Percentiles rank a stretch among this genome's conserved stretches.
Evolutionary conservation across 768 basidiomycete genomes (phyloP).

Genomic region (Paxillus involutus): DNA sequence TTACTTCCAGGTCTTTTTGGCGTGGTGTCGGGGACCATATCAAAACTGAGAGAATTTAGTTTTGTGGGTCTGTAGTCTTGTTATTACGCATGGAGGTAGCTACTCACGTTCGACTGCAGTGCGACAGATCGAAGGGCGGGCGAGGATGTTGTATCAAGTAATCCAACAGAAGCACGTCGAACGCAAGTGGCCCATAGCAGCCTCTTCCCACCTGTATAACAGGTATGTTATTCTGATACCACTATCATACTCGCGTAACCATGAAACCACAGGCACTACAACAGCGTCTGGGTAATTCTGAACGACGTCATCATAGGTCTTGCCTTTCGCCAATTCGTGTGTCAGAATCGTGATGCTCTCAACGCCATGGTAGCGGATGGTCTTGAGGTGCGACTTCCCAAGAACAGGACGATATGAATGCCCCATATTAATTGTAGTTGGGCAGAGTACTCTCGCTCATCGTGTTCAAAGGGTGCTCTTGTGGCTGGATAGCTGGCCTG

Average conservation of each 20-base stretch:
- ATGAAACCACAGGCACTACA: slow-evolving; percentile 68
- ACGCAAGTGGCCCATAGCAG: slow-evolving; percentile 31
- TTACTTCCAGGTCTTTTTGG: not conserved
- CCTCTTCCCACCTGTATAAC: slow-evolving; percentile 62
- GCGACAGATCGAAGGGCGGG: slow-evolving; percentile 60
- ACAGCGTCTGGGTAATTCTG: slow-evolving; percentile 84
- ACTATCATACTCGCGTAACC: not conserved
- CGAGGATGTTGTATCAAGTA: slow-evolving; percentile 42
- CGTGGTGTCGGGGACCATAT: not conserved
- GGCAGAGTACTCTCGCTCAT: slow-evolving; percentile 24
- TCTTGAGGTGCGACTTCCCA: slow-evolving; percentile 39
- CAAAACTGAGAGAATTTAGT: slow-evolving; percentile 19
- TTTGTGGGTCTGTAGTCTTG: slow-evolving; percentile 21
- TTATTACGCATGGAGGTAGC: not conserved
- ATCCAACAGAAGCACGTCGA: slow-evolving; percentile 37
- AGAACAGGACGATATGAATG: not conserved
- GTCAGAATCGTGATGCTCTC: slow-evolving; percentile 58
- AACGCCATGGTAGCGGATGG: slow-evolving; percentile 35
- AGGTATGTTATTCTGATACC: slow-evolving; percentile 41
- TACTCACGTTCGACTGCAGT: slow-evolving; percentile 34
- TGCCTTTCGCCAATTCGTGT: slow-evolving; percentile 68
- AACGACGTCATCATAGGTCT: slow-evolving; percentile 89
- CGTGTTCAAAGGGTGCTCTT: slow-evolving; percentile 52
- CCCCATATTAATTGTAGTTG: not conserved
- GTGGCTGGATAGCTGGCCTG: slow-evolving; percentile 97